These are phyloP conservation scores for Puccinellia tenuiflora DNA, from an alignment of 176 grass and related monocot species.

Conservation along the genomic window DNA sequence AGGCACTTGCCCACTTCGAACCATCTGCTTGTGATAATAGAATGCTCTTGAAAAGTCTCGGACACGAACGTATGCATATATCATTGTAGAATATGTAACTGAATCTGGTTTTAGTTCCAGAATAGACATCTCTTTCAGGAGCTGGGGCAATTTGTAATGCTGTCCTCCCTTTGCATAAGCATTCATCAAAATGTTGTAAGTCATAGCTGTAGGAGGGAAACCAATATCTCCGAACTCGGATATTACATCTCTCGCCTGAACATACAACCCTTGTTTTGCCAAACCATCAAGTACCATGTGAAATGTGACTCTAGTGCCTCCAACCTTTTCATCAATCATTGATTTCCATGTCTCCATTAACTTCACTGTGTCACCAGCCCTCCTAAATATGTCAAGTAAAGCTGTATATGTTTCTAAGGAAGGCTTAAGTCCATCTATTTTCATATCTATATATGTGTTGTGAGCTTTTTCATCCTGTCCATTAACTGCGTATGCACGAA, in stretches of 20 bases:
- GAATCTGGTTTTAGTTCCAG: constrained; percentile 77
- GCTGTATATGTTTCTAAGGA: constrained; percentile 70
- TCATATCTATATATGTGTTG: constrained; percentile 63
- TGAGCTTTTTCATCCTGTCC: constrained; percentile 60
- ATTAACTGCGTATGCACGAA: constrained; percentile 70
- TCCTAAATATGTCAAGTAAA: constrained; percentile 67
- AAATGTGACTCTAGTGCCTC: constrained; percentile 51
- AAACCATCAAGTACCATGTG: constrained; percentile 86
- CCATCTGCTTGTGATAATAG: constrained; percentile 92
- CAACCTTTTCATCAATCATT: constrained; percentile 65
- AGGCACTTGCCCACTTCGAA: constrained; percentile 64
- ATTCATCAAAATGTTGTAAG: constrained; percentile 96
- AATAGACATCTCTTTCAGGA: constrained; percentile 73
- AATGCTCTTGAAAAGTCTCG: constrained; percentile 76
- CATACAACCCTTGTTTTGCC: constrained; percentile 82
- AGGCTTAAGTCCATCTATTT: constrained; percentile 60
- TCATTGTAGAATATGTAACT: constrained; percentile 77
- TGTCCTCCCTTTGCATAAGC: constrained; percentile 88
- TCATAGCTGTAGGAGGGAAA: constrained; percentile 66
- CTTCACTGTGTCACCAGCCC: constrained; percentile 55
- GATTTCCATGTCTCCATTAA: constrained; percentile 79
- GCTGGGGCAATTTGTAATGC: constrained; percentile 76
- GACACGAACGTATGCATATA: constrained; percentile 74
- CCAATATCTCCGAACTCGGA: constrained; percentile 71
- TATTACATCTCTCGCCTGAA: constrained; percentile 72